These are phyloP conservation scores for Amniculicola lignicola DNA, from an alignment of 495 filamentous ascomycete species.

Conservation along the genomic window DNA sequence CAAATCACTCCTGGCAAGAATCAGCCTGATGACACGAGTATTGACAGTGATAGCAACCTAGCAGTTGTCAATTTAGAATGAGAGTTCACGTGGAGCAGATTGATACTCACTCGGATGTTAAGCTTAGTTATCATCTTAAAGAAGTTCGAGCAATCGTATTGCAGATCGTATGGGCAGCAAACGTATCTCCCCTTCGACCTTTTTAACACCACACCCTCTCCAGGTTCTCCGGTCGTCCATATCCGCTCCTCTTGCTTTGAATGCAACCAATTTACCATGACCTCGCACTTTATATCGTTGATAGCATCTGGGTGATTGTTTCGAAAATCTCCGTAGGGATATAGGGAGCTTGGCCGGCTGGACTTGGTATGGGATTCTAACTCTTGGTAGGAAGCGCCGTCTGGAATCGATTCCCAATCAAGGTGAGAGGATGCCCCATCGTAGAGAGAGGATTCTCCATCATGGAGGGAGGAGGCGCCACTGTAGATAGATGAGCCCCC, in stretches of 20 bases:
- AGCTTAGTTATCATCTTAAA: conserved; percentile 51
- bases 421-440: too few relatives aligned
- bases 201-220: conserved; percentile 62
- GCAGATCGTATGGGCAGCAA: conserved; percentile 55
- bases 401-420: too few relatives aligned
- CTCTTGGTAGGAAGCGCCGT: neutral
- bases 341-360: conserved; percentile 39
- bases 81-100: neutral
- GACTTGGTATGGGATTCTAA: neutral
- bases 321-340: conserved; percentile 49
- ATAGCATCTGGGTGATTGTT: conserved; percentile 44
- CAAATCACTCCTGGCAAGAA: conserved; percentile 47
- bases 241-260: conserved; percentile 57
- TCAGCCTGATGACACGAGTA: conserved; percentile 55
- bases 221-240: conserved; percentile 54
- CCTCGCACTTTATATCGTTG: conserved; percentile 54
- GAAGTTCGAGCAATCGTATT: conserved; percentile 47
- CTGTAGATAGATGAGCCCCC: too few relatives aligned
- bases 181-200: conserved; percentile 53
- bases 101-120: conserved; percentile 52
- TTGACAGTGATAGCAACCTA: conserved; percentile 60
- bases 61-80: conserved; percentile 13
- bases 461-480: too few relatives aligned
- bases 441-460: too few relatives aligned
- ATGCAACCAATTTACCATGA: conserved; percentile 62